Evolutionary conservation across 257 asterid genomes (phyloP).

Genomic region (Przewalskia tangutica): DNA sequence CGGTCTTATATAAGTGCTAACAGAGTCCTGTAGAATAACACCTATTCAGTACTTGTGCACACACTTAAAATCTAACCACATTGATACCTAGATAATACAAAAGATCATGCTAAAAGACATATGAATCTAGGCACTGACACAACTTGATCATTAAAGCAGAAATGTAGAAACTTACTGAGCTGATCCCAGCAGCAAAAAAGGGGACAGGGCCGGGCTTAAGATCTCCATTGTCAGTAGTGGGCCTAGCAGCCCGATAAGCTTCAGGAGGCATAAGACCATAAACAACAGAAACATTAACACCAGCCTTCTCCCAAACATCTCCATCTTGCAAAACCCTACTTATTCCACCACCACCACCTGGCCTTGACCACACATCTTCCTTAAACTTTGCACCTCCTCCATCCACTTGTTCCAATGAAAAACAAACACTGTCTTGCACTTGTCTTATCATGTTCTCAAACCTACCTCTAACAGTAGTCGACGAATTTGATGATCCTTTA

Average conservation of each 20-base stretch:
- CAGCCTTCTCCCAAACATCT: constrained; percentile 83
- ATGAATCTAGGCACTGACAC: too few relatives aligned
- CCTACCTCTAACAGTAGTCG: too few relatives aligned
- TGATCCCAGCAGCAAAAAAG: constrained; percentile 89
- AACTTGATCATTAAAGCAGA: neutral
- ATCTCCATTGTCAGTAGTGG: constrained; percentile 39
- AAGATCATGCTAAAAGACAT: too few relatives aligned
- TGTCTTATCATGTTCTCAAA: too few relatives aligned
- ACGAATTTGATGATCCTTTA: too few relatives aligned
- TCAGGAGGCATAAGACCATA: constrained; percentile 19
- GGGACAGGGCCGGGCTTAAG: constrained; percentile 70
- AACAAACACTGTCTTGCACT: too few relatives aligned
- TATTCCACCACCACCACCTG: constrained; percentile 97
- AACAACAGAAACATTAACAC: constrained; percentile 90
- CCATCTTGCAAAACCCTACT: constrained; percentile 91
- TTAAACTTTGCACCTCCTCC: too few relatives aligned
- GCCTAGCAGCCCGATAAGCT: constrained; percentile 88
- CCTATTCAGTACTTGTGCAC: too few relatives aligned
- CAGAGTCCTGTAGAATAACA: too few relatives aligned
- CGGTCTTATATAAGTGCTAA: too few relatives aligned
- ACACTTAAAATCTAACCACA: too few relatives aligned
- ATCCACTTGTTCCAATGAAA: neutral
- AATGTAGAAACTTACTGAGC: constrained; percentile 48
- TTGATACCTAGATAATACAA: too few relatives aligned
- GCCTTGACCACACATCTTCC: constrained; percentile 93